Base-by-base conservation (phyloP, 768 basidiomycete genomes). In the Glaciozyma martinii region DNA sequence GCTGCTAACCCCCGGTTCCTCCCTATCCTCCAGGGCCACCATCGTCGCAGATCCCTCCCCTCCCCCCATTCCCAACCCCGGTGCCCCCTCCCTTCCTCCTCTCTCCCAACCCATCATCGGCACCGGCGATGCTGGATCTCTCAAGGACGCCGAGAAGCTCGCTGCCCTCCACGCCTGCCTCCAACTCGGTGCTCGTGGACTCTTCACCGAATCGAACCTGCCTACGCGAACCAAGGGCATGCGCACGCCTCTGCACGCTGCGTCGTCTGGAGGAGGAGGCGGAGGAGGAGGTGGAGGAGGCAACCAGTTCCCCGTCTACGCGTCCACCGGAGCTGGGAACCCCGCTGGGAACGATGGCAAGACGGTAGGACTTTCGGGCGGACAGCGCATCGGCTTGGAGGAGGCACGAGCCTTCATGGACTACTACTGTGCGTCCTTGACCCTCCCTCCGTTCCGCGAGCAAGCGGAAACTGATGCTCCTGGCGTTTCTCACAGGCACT, bases 361-460 rank as follows among this genome's bases (percentile, higher is more conserved):
- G 43, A 73, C 71, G 6, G 78, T 78, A 40, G 74, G 71, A 10
- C 73, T 92, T 16, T 82, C 85, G 4, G 86, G 90, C 72, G 84
- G 84, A 30, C 80, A 83, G 16, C 72, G 77, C 27, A 82, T 92
- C 67, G 78, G 78, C 10, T 85, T 85, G 58, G 88, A 89, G 59
- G 81, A 82, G 59, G 90, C 90, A 5, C 84, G 86, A 56, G 84
- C 82, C 65, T 97, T 97, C 79, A 92, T 95, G 86, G 92, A 93
- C 68, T 97, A 88, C 75, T 97, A 97, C 72, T 94, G 91, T 63
- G 43, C 15, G 67, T 55, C 25, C 9, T 16, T 21, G 1, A 59
- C 72, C 62, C 18, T 49, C 27, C 66, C 67, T 74, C 50, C 50
- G 42, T 33, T 56, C 59, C 32, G 59, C 59, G 49, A 25, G 53